A percentile compares a stretch with the other conserved stretches of the same genome.
phyloP scores from a whole-genome alignment of 2,329 filamentous ascomycete genomes.

The Pseudogymnoascus sp. region DNA sequence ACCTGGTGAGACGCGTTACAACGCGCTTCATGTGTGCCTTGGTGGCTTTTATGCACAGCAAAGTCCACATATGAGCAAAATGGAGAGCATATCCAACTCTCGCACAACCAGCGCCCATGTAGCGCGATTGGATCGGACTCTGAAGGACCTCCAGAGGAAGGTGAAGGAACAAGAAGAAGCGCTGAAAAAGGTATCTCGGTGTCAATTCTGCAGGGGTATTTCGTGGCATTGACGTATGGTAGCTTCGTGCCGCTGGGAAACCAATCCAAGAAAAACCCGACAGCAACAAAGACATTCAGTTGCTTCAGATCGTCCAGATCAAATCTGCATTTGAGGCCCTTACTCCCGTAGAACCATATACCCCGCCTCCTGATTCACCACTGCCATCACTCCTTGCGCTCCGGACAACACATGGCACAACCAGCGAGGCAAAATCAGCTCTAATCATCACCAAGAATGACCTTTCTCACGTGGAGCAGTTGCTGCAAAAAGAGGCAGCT shows the following conservation, averaged over 20 bases:
- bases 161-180: conserved; percentile 47
- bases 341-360: conserved; percentile 52
- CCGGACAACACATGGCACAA: conserved; percentile 56
- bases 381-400: conserved; percentile 66
- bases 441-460: conserved; percentile 40
- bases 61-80: background rate
- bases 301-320: conserved; percentile 44
- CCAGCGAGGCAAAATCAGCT: conserved; percentile 56
- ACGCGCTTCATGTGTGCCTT: background rate
- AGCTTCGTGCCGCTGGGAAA: conserved; percentile 24
- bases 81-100: conserved; percentile 19
- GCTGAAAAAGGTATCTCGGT: conserved; percentile 37
- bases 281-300: conserved; percentile 29
- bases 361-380: conserved; percentile 60
- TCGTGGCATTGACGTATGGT: conserved; percentile 12
- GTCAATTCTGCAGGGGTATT: background rate
- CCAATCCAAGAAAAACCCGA: conserved; percentile 23
- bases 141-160: conserved; percentile 56
- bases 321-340: conserved; percentile 60
- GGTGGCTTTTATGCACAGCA: background rate
- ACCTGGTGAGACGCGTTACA: background rate
- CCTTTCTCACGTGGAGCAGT: conserved; percentile 37
- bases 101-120: conserved; percentile 38
- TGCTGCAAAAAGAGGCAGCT: conserved; percentile 44
- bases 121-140: conserved; percentile 55